Conservation (phyloP, 306 rosid genomes). For the Prunus salicina region DNA sequence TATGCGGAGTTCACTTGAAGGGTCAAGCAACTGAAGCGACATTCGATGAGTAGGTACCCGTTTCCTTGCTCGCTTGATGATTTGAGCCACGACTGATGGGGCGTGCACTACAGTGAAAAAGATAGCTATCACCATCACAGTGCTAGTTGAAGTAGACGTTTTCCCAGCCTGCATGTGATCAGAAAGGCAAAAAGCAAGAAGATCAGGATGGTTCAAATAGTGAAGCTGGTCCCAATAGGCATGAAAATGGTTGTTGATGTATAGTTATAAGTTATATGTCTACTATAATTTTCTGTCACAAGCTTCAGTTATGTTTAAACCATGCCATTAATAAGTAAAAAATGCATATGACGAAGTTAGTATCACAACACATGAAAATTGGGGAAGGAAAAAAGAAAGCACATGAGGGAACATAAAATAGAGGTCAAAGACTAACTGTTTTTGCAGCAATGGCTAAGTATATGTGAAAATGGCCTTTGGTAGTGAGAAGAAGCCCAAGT, state of each 20-base stretch:
- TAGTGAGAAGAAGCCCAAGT: slow-evolving; percentile 72
- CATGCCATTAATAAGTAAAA: not conserved
- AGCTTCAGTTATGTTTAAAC: not conserved
- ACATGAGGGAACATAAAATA: slow-evolving; percentile 7
- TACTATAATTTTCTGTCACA: not conserved
- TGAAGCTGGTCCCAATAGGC: not conserved
- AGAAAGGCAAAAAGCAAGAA: slow-evolving; percentile 12
- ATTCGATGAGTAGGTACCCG: slow-evolving; percentile 64
- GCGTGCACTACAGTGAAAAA: slow-evolving; percentile 66
- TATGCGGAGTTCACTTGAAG: slow-evolving; percentile 54
- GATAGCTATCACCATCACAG: slow-evolving; percentile 49
- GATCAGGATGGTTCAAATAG: not conserved
- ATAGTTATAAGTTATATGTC: too few relatives aligned
- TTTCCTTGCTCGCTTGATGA: slow-evolving; percentile 72
- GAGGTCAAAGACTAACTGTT: slow-evolving; percentile 47
- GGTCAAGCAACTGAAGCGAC: slow-evolving; percentile 71
- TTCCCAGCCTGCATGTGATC: slow-evolving; percentile 42
- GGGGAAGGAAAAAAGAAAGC: not conserved
- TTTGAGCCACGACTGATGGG: slow-evolving; percentile 67
- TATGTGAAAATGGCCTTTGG: slow-evolving; percentile 89
- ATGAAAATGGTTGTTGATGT: not conserved
- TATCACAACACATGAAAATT: not conserved
- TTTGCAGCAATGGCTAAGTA: slow-evolving; percentile 72
- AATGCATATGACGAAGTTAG: not conserved
- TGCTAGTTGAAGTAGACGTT: slow-evolving; percentile 37